These are phyloP conservation scores for Pueraria montana DNA, from an alignment of 306 rosid species.

Conservation along the genomic window DNA sequence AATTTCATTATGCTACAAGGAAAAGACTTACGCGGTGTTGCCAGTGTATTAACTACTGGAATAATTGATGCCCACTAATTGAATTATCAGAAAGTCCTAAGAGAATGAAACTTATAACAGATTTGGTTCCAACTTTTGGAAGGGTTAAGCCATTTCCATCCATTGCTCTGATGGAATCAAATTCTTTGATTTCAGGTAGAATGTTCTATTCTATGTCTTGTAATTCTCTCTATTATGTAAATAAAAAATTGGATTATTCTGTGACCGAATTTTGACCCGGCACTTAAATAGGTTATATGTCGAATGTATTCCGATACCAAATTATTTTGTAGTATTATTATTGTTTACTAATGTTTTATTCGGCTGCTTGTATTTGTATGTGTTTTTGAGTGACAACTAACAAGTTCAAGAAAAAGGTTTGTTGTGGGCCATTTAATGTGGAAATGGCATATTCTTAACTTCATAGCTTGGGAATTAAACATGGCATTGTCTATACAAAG, in stretches of 20 bases:
- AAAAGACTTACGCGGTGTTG: background rate
- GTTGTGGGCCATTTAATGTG: slow-evolving; percentile 37
- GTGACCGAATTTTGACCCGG: background rate
- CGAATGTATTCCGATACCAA: slow-evolving; percentile 29
- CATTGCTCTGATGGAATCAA: slow-evolving; percentile 48
- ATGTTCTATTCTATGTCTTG: background rate
- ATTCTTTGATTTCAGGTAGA: slow-evolving; percentile 42
- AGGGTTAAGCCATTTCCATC: slow-evolving; percentile 1
- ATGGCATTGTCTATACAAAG: background rate
- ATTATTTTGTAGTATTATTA: background rate
- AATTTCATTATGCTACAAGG: too few relatives aligned
- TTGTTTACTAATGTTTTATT: background rate
- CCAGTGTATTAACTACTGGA: background rate
- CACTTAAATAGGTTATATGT: background rate
- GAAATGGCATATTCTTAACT: slow-evolving; percentile 42
- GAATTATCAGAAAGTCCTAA: background rate
- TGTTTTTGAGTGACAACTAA: background rate
- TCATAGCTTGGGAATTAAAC: background rate
- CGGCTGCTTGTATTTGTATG: background rate
- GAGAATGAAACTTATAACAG: background rate
- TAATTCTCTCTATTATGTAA: background rate
- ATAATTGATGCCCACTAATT: background rate
- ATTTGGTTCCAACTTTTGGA: slow-evolving; percentile 46
- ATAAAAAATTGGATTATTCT: background rate
- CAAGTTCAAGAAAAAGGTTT: background rate